phyloP scores from a whole-genome alignment of 2,329 filamentous ascomycete genomes.

The Venturia pyrina region DNA sequence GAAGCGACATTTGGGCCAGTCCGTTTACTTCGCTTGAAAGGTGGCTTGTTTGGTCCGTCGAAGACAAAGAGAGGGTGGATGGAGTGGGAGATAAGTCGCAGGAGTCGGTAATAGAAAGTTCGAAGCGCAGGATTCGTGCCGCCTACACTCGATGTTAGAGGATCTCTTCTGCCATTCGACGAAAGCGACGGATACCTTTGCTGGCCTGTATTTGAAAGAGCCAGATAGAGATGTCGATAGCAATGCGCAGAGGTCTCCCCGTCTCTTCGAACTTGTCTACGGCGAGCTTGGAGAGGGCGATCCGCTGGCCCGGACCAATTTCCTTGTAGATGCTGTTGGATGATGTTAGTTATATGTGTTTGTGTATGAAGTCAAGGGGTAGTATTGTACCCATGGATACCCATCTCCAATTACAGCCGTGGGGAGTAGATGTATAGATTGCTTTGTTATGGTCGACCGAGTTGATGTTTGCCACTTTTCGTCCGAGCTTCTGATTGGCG shows the following conservation, averaged over 20 bases:
- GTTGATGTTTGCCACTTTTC: not conserved
- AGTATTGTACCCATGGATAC: constrained; percentile 28
- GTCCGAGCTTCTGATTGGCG: not conserved
- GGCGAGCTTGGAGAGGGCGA: constrained; percentile 75
- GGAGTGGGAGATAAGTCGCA: constrained; percentile 65
- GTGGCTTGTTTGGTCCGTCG: constrained; percentile 75
- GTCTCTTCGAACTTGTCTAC: constrained; percentile 63
- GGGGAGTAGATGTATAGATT: not conserved
- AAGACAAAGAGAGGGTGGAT: constrained; percentile 86
- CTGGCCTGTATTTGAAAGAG: constrained; percentile 86
- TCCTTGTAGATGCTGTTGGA: constrained; percentile 71
- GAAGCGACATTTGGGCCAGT: constrained; percentile 53
- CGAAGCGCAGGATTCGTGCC: constrained; percentile 83
- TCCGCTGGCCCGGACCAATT: constrained; percentile 68
- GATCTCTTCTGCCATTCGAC: too few relatives aligned
- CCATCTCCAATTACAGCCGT: constrained; percentile 20
- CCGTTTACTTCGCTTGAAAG: constrained; percentile 78
- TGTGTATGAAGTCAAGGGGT: not conserved
- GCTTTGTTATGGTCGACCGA: not conserved
- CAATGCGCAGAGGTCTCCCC: constrained; percentile 67
- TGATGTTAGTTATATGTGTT: not conserved
- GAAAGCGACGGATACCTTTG: constrained; percentile 40
- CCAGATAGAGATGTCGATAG: constrained; percentile 95
- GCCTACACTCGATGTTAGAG: constrained; percentile 35
- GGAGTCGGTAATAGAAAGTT: constrained; percentile 84